phyloP scores from a whole-genome alignment of 768 basidiomycete genomes.

The Pleurotus citrinopileatus region DNA sequence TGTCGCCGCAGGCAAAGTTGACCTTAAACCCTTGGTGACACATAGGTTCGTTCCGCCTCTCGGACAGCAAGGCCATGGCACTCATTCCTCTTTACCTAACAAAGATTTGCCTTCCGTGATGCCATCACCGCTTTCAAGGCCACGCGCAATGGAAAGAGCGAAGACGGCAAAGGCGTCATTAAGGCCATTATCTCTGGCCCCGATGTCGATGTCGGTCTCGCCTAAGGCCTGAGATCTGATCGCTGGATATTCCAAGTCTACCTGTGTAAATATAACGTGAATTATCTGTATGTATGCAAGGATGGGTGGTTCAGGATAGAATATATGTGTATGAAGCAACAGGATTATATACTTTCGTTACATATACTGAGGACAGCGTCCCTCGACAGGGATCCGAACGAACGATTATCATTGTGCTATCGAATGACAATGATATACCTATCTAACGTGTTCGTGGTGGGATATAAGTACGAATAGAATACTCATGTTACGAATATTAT shows the following conservation, averaged over 20 bases:
- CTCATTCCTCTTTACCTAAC: no score
- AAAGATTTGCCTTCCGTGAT: constrained; percentile 76
- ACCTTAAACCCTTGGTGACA: constrained; percentile 86
- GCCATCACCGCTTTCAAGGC: constrained; percentile 80
- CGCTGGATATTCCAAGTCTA: no score
- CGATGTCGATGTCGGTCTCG: constrained; percentile 43
- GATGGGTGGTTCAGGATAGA: no score
- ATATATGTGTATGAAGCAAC: no score
- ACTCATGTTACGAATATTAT: not conserved
- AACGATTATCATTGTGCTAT: constrained; percentile 5
- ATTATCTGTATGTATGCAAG: no score
- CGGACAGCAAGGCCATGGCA: not conserved
- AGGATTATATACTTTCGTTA: no score
- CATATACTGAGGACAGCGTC: no score
- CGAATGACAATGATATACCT: not conserved
- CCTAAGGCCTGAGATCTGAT: constrained; percentile 16
- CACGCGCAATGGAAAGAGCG: constrained; percentile 75
- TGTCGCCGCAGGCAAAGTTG: constrained; percentile 75
- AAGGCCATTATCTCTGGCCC: constrained; percentile 89
- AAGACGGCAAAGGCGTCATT: constrained; percentile 85
- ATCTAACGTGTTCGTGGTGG: not conserved
- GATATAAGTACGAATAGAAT: constrained; percentile 9
- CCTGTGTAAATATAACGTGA: no score
- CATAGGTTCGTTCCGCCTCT: constrained; percentile 57
- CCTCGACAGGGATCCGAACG: no score